Base-by-base conservation (phyloP, 495 filamentous ascomycete genomes). In the Podospora appendiculata region DNA sequence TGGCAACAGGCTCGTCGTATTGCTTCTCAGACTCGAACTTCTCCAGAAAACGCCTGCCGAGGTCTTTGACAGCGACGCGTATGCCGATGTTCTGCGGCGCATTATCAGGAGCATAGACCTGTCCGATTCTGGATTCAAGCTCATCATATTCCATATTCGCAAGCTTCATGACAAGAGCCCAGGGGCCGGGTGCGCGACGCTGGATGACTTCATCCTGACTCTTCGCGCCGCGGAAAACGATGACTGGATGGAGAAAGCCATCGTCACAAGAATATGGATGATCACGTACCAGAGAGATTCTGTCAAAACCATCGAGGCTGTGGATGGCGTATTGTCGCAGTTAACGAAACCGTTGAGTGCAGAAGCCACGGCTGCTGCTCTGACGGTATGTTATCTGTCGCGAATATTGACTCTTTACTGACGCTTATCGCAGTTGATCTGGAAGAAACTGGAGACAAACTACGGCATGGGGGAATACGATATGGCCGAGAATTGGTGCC, bases 401-500 rank as follows among this genome's bases (percentile, higher is more conserved):
- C 7, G 17, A 8, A 17, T 40, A 12, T 16, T 10, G 13, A 41
- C 12, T 13, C 32, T 7, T 17, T n/a, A 14, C 8, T 34, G 8
- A 17, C 45, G 46, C 47, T 46, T n/a, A 7, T 1, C 34, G 1
- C 41, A 91, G 82, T 69, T 93, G 10, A 70, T 94, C 25, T 93
- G 89, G 87, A 95, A 89, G 64, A 73, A 74, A 41, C 70, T 88
- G 32, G 86, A 89, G 36, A 65, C 71, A 4, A 71, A 72, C 18
- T 80, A 79, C 53, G 70, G 61, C 11, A 72, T 79, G 39, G 69
- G 73, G 0, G 69, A 80, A 32, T 78, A 77, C 50, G 73, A 77
- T 13, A 50, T 70, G 25, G 77, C 85, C 3, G 78, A 85, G 57
- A 66, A 67, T 49, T 96, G 89, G 91, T 93, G 88, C 61, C 71